Percentiles rank a stretch among this genome's conserved stretches.
phyloP scores from a whole-genome alignment of 768 basidiomycete genomes.

The Tylopilus rubrobrunneus region DNA sequence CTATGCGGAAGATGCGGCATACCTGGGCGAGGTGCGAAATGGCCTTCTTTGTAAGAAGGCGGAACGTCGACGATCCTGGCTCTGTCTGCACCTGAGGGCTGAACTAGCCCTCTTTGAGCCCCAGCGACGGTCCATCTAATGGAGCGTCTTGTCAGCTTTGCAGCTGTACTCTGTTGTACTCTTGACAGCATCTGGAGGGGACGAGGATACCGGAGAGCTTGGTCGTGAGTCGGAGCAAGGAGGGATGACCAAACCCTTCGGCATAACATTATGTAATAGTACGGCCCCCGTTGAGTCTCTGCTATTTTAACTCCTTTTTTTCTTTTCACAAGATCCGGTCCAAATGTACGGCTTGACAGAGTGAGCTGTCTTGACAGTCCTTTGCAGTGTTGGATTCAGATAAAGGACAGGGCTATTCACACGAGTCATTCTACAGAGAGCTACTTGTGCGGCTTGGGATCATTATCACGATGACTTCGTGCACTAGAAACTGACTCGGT shows the following conservation, averaged over 20 bases:
- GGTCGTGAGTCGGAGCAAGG: background rate
- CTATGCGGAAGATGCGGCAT: constrained; percentile 10
- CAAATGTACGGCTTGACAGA: too few species aligned
- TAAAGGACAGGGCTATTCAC: too few species aligned
- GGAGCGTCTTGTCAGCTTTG: constrained; percentile 27
- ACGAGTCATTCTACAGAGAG: too few species aligned
- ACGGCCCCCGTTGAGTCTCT: too few species aligned
- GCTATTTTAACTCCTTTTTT: too few species aligned
- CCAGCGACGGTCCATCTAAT: constrained; percentile 19
- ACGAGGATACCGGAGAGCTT: constrained; percentile 1
- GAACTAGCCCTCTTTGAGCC: constrained; percentile 61
- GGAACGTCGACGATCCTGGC: constrained; percentile 82
- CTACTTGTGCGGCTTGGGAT: too few species aligned
- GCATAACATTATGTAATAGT: constrained; percentile 18
- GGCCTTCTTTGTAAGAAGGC: constrained; percentile 61
- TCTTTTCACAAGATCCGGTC: too few species aligned
- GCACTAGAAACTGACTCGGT: too few species aligned
- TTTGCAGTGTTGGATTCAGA: too few species aligned
- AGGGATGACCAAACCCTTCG: constrained; percentile 4
- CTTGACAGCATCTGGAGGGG: constrained; percentile 53
- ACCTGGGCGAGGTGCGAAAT: constrained; percentile 73
- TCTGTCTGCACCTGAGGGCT: constrained; percentile 78
- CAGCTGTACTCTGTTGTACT: constrained; percentile 38
- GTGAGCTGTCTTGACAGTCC: too few species aligned
- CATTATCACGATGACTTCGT: too few species aligned